These are phyloP conservation scores for Yamadazyma olivae DNA, from an alignment of 805 yeast genomes.

Conservation along the genomic window DNA sequence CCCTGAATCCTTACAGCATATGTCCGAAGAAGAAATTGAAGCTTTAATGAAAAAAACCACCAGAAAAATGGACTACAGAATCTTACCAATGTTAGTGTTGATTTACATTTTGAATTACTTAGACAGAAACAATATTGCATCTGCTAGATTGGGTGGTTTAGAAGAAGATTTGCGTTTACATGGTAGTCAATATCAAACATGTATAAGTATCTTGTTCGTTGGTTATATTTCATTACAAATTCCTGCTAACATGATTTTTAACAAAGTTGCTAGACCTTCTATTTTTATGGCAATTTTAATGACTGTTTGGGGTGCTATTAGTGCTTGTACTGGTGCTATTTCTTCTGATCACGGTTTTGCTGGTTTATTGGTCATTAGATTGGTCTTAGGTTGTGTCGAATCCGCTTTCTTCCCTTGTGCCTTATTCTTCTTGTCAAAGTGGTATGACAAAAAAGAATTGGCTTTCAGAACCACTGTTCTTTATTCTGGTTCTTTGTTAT, in stretches of 20 bases:
- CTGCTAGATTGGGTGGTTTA: conserved; percentile 51
- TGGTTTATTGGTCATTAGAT: conserved; percentile 44
- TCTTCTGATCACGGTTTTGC: conserved; percentile 29
- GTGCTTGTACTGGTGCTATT: conserved; percentile 48
- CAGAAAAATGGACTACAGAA: conserved; percentile 46
- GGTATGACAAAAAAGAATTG: conserved; percentile 52
- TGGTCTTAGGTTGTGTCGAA: conserved; percentile 46
- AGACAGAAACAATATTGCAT: conserved; percentile 53
- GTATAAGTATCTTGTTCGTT: conserved; percentile 50
- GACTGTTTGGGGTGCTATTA: conserved; percentile 49
- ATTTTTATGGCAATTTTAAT: conserved; percentile 47
- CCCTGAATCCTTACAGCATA: conserved; percentile 30
- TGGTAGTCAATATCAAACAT: conserved; percentile 46
- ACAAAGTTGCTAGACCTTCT: conserved; percentile 48
- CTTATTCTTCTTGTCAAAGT: conserved; percentile 48
- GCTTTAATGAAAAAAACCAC: conserved; percentile 41
- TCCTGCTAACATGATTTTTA: conserved; percentile 47
- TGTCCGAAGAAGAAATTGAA: conserved; percentile 41
- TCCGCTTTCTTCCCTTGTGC: conserved; percentile 49
- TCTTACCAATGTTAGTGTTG: conserved; percentile 48
- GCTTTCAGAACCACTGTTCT: conserved; percentile 49
- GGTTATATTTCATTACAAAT: conserved; percentile 48
- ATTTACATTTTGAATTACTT: conserved; percentile 52
- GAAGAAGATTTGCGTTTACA: conserved; percentile 39
- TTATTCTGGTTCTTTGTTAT: conserved; percentile 48